Evolutionary conservation across 2,329 filamentous ascomycete genomes (phyloP), one percentile per base, ranked within the genome.

Genomic region (Hypoxylon sp.): DNA sequence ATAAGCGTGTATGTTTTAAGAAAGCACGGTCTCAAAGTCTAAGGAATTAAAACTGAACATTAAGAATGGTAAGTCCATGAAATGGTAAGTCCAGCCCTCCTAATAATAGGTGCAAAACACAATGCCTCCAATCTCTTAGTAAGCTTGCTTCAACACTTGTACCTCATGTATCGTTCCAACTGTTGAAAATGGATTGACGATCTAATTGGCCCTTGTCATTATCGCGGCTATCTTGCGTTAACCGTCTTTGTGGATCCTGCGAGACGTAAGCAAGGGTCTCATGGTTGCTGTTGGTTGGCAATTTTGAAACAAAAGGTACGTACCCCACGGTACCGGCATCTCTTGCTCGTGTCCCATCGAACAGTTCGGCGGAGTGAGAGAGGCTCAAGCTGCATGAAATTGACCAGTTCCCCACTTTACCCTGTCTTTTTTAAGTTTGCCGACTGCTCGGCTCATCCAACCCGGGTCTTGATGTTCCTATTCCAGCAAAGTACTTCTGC

Each of bases 211-310:
- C 55, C 59, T 47, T 60, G 60, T 55, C 45, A 44, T 43, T 45
- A 51, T 57, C 57, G 61, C 61, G 61, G 61, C 61, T 63, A 63
- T 62, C 61, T 58, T 62, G 61, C 61, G 59, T 61, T 60, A 59
- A 55, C 43, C 49, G 37, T 48, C 31, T 7, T 31, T 26, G 52
- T 54, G 52, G 56, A 46, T 51, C 52, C 38, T 37, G 46, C 31
- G 17, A 53, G 45, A 53, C 47, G 23, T 57, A 26, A 42, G 30
- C n/a, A n/a, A n/a, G n/a, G n/a, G n/a, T n/a, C n/a, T n/a, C n/a
- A n/a, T n/a, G n/a, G n/a, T n/a, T n/a, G n/a, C n/a, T n/a, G n/a
- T n/a, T n/a, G n/a, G n/a, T n/a, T n/a, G n/a, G n/a, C n/a, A n/a
- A 51, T 42, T 38, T 32, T 54, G 51, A 54, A 51, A 55, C 48